Conservation (phyloP, 75 land plant genomes). For the Picea glauca region DNA sequence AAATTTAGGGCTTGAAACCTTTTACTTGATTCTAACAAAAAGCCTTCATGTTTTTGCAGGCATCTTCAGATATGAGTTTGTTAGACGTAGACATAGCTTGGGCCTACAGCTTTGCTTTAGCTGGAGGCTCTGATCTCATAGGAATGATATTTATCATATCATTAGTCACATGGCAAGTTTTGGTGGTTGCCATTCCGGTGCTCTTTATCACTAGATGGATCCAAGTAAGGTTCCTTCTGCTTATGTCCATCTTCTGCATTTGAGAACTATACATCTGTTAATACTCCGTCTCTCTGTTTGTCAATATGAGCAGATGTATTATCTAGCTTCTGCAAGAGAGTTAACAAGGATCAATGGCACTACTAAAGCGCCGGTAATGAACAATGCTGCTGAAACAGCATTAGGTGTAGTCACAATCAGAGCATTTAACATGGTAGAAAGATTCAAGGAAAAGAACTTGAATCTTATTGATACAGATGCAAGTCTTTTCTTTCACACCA, state of each 20-base stretch:
- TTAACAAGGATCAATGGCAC: slow-evolving; percentile 46
- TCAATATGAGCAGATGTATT: slow-evolving; percentile 46
- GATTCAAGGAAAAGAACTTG: slow-evolving; percentile 49
- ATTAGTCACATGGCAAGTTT: slow-evolving; percentile 35
- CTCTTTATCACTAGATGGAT: slow-evolving; percentile 2
- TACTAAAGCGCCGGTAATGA: slow-evolving; percentile 57
- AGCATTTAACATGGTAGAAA: slow-evolving; percentile 46
- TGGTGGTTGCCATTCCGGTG: slow-evolving; percentile 28
- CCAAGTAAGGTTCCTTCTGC: not conserved
- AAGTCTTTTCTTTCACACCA: slow-evolving; percentile 54
- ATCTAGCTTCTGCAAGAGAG: slow-evolving; percentile 64
- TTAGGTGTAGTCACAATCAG: slow-evolving; percentile 77
- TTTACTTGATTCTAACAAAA: not conserved
- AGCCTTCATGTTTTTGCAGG: not conserved
- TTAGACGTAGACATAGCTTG: not conserved
- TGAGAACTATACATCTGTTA: too few relatives aligned
- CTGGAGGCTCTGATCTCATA: not conserved
- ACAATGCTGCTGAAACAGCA: slow-evolving; percentile 63
- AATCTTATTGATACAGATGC: slow-evolving; percentile 62
- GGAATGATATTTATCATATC: slow-evolving; percentile 24
- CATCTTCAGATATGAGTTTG: not conserved
- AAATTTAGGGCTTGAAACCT: not conserved
- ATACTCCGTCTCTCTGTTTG: not conserved
- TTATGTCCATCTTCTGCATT: too few relatives aligned
- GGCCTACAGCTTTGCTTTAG: too few relatives aligned